Conservation (phyloP, 2,329 filamentous ascomycete species). For the Paraconiothyrium sp. region DNA sequence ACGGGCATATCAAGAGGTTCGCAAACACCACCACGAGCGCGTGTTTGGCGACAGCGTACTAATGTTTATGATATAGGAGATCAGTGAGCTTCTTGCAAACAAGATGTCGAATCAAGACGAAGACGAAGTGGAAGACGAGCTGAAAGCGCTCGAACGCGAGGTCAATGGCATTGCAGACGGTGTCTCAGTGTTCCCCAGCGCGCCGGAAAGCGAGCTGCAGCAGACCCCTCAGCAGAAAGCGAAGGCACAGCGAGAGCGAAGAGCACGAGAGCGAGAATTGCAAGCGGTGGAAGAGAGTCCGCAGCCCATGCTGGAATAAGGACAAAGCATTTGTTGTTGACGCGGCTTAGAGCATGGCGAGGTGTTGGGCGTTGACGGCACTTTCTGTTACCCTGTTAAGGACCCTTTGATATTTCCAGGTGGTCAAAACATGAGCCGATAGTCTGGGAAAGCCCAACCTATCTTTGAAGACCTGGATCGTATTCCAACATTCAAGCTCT, state of each 20-base stretch:
- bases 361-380: slow-evolving; percentile 37
- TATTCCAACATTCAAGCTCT: slow-evolving; percentile 4
- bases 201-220: slow-evolving; percentile 46
- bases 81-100: slow-evolving; percentile 88
- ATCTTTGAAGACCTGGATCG: not conserved
- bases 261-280: slow-evolving; percentile 31
- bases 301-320: slow-evolving; percentile 48
- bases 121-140: slow-evolving; percentile 96
- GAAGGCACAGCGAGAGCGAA: slow-evolving; percentile 17
- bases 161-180: slow-evolving; percentile 53
- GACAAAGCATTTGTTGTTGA: slow-evolving; percentile 23
- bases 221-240: slow-evolving; percentile 41
- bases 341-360: slow-evolving; percentile 38
- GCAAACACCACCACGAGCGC: slow-evolving; percentile 29
- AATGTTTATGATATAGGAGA: slow-evolving; percentile 69
- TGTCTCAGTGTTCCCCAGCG: slow-evolving; percentile 49
- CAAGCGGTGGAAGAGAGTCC: slow-evolving; percentile 44
- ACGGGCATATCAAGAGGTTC: slow-evolving; percentile 86
- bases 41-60: slow-evolving; percentile 12
- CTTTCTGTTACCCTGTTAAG: slow-evolving; percentile 8
- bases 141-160: slow-evolving; percentile 80
- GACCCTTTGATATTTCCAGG: not conserved
- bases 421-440: not conserved
- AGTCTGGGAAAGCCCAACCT: not conserved
- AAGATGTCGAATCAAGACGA: slow-evolving; percentile 94